Base-by-base conservation (phyloP, 768 basidiomycete genomes). In the Albatrellus ellisii region DNA sequence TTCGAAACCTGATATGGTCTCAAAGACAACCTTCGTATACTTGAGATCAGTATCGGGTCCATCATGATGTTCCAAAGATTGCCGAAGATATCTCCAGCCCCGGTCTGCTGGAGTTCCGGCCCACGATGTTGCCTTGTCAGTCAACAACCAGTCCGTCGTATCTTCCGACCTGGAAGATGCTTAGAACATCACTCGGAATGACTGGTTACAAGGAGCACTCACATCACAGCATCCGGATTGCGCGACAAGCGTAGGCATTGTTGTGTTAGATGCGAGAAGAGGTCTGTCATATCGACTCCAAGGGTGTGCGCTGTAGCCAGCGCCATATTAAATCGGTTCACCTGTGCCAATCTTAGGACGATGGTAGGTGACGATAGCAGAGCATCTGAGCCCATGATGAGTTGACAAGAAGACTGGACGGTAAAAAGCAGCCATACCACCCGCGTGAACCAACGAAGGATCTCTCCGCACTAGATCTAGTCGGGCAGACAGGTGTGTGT, bases 61-160 rank as follows among this genome's bases (percentile, higher is more conserved):
- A 55, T 99, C 94, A 52, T 95, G 74, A 36, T 79, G 75, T 43
- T 79, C 74, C 46, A 97, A 66, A 15, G 79, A 72, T 49, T 77
- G 69, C 48, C 88, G 82, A 34, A 99, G 70, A 58, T 90, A 90
- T 54, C 83, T 72, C 86, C 91, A 91, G 4, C 79, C 89, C 47
- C 84, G 73, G 49, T 86, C 80, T 26, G 77, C 71, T 14, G 78
- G 66, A 5, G 82, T 72, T 4, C 92, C 92, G 15, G 82, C 72
- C 81, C 94, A 94, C 0, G 83, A 80, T 2, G 77, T 70, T 8
- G 86, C 70, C 45, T 79, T 75, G 54, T 89, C 85, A 15, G 79
- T 79, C 27, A 86, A 65, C 26, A 97, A 66, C 91, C 92, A 97
- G 48, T 81, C 77, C 1, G 77, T 75, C 3, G 70, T 73, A 42